Evolutionary conservation across 108 stramenopile genomes (phyloP).

Genomic region (Seminavis robusta): DNA sequence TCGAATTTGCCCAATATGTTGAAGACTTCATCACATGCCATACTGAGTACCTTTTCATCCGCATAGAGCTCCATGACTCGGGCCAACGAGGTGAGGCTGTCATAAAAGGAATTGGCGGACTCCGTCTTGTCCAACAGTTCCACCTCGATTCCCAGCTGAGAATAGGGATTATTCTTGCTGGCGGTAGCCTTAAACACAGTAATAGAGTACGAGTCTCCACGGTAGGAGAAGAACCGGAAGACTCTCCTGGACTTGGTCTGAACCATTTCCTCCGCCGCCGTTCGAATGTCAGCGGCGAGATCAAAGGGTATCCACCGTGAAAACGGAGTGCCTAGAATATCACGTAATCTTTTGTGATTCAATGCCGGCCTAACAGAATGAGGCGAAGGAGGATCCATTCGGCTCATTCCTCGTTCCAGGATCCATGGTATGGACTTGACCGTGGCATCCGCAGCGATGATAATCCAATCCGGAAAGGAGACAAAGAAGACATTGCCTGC

Average conservation of each 20-base stretch:
- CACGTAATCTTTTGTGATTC: no score
- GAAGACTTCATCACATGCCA: constrained; percentile 14
- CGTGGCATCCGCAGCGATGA: background rate
- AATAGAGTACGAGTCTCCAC: no score
- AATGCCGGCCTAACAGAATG: background rate
- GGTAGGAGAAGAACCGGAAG: no score
- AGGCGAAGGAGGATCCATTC: constrained; percentile 1
- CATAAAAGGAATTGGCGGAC: background rate
- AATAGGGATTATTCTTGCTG: no score
- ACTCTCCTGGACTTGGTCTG: no score
- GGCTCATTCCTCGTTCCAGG: background rate
- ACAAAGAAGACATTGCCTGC: constrained; percentile 7
- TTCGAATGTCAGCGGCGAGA: no score
- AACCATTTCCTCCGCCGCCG: no score
- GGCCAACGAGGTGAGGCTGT: background rate
- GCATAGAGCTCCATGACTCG: constrained; percentile 11
- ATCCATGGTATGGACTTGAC: background rate
- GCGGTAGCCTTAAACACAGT: no score
- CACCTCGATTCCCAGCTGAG: background rate
- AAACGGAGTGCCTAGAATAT: no score
- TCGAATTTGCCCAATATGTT: constrained; percentile 7
- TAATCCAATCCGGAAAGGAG: background rate
- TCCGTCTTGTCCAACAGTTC: background rate
- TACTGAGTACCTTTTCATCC: background rate
- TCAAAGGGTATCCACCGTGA: no score